These are phyloP conservation scores for Capniomyces stellatus DNA, from an alignment of 371 early-diverging fungal species.

Conservation along the genomic window DNA sequence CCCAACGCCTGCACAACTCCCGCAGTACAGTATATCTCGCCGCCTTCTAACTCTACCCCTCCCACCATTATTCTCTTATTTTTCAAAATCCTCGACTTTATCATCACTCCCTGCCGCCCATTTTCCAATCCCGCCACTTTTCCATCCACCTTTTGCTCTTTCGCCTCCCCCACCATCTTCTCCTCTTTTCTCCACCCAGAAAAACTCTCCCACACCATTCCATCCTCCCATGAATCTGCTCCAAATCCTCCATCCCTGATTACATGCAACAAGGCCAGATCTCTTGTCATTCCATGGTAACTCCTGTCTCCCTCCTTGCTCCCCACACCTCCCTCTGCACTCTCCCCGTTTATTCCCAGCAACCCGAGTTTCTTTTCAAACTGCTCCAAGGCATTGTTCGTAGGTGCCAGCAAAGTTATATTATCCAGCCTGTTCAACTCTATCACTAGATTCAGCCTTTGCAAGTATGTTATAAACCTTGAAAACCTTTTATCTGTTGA, in stretches of 20 bases:
- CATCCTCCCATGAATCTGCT: neutral
- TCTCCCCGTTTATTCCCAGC: neutral
- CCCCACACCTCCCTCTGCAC: too few species aligned
- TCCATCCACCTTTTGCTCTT: too few species aligned
- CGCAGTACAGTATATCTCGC: neutral
- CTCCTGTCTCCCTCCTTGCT: neutral
- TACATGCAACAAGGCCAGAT: neutral
- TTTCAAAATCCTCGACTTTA: neutral
- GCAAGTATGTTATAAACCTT: constrained; percentile 20
- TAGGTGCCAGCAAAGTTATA: constrained; percentile 23
- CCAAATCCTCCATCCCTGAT: constrained; percentile 2
- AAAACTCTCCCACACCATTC: constrained; percentile 2
- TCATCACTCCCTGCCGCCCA: constrained; percentile 1
- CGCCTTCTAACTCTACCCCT: neutral
- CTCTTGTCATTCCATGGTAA: constrained; percentile 3
- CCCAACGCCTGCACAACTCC: constrained; percentile 1
- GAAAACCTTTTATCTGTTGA: constrained; percentile 17
- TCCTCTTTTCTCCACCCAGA: neutral
- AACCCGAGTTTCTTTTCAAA: constrained; percentile 7
- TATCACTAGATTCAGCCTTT: constrained; percentile 23
- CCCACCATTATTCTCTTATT: neutral
- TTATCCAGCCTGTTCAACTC: constrained; percentile 23
- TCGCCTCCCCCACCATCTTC: neutral
- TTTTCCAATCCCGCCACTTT: too few species aligned
- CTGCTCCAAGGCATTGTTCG: constrained; percentile 17